phyloP scores from a whole-genome alignment of 148 eudicot species.

The Selenicereus undatus region DNA sequence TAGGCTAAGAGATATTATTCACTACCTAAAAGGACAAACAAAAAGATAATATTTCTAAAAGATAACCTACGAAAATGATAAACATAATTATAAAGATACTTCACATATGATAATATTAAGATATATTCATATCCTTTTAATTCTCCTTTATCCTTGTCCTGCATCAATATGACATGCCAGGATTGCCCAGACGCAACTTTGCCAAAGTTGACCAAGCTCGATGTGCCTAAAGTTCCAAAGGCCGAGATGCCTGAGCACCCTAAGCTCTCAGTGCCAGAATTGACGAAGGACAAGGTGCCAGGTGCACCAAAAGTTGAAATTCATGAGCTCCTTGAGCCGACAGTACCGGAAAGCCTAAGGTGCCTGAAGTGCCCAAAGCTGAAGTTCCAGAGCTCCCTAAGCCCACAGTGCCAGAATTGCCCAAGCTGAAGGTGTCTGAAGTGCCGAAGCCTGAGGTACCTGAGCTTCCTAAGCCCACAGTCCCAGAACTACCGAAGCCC shows the following conservation, averaged over 20 bases:
- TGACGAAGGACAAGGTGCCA: conserved; percentile 9
- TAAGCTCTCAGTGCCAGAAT: conserved; percentile 9
- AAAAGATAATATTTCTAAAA: no score
- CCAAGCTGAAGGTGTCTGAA: conserved; percentile 10
- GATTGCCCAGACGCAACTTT: no score
- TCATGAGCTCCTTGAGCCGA: not conserved
- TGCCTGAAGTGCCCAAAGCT: not conserved
- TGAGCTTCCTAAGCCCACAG: not conserved
- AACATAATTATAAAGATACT: no score
- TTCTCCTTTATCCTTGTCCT: no score
- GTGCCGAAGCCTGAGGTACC: conserved; percentile 14
- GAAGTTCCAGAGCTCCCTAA: conserved; percentile 1
- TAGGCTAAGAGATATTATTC: no score
- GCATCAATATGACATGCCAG: no score
- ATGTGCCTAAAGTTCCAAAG: no score
- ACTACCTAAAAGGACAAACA: no score
- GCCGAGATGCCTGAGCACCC: not conserved
- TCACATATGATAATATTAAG: no score
- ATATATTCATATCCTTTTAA: no score
- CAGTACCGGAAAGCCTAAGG: not conserved
- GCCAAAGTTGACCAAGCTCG: no score
- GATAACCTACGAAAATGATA: no score
- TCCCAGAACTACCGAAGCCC: conserved; percentile 13
- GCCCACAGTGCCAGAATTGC: not conserved
- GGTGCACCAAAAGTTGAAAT: conserved; percentile 5